Conservation (phyloP, 2,329 filamentous ascomycete species). For the Claviceps lovelessii region DNA sequence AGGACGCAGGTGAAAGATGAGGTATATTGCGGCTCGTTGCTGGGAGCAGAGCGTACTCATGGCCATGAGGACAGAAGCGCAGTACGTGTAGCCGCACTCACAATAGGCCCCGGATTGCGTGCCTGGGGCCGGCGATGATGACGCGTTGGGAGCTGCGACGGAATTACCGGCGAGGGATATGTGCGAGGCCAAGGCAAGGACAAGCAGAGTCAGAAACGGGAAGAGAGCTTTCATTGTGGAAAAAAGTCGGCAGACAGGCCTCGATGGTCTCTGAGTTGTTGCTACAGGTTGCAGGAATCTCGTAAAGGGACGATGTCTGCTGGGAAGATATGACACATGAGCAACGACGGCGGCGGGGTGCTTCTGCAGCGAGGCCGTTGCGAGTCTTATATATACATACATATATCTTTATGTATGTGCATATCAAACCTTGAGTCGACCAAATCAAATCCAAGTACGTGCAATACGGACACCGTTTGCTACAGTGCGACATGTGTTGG, state of each 20-base stretch:
- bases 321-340: background rate
- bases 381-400: background rate
- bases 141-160: conserved; percentile 1
- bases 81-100: conserved; percentile 29
- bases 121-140: conserved; percentile 4
- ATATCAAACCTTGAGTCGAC: background rate
- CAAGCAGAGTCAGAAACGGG: conserved; percentile 5
- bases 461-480: background rate
- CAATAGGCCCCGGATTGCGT: conserved; percentile 20
- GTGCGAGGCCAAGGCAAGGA: conserved; percentile 10
- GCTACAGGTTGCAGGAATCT: background rate
- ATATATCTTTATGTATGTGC: background rate
- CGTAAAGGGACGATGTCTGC: background rate
- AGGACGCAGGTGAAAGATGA: background rate
- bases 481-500: background rate
- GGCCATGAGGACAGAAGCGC: conserved; percentile 22
- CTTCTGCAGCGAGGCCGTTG: background rate
- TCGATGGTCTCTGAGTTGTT: background rate
- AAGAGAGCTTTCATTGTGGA: conserved; percentile 15
- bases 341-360: background rate
- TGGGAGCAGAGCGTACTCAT: conserved; percentile 17
- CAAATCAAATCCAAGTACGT: background rate
- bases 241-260: background rate
- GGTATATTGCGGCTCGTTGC: background rate
- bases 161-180: conserved; percentile 4